Base-by-base conservation (phyloP, 352 stramenopile genomes). In the Phytophthora podocarpi region DNA sequence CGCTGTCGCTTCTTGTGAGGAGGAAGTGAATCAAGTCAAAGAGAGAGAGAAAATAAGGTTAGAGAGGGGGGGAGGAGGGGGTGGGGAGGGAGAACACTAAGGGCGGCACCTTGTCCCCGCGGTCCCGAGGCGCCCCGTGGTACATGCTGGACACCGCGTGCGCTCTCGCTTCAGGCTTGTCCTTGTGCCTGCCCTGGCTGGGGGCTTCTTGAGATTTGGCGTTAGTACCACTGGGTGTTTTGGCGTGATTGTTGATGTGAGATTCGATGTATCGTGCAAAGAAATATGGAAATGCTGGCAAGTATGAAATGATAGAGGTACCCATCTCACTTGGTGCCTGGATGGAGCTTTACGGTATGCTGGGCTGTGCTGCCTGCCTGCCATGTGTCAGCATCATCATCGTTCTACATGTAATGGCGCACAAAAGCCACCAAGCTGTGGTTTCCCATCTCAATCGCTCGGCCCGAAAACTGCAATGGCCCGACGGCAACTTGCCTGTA, bases 101-200 rank as follows among this genome's bases (percentile, higher is more conserved):
- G 31, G n/a, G 13, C 21, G 18, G 62, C 21, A 72, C 67, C 67
- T 76, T 69, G 39, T 72, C 67, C 36, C 51, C 67, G 18, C 41
- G 46, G 27, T 66, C 58, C 10, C 57, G 62, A 46, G 56, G 23
- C 35, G 51, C 57, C 24, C 57, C 67, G 36, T 67, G 51, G 50
- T 72, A 74, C 66, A 74, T 74, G 54, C n/a, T 63, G 43, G n/a
- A n/a, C n/a, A n/a, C n/a, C n/a, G n/a, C n/a, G n/a, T n/a, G 16
- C 47, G 24, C 30, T 31, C 10, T 41, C 32, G 45, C 55, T 70
- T 53, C 42, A 50, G 36, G 40, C 55, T n/a, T n/a, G 39, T 60
- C 61, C 58, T 64, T 58, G 36, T 49, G 7, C n/a, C 39, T 35
- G 39, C n/a, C 27, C 23, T 4, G n/a, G n/a, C n/a, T n/a, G n/a